phyloP scores from a whole-genome alignment of 2,329 filamentous ascomycete species.

The Torrubiella hemipterigena region DNA sequence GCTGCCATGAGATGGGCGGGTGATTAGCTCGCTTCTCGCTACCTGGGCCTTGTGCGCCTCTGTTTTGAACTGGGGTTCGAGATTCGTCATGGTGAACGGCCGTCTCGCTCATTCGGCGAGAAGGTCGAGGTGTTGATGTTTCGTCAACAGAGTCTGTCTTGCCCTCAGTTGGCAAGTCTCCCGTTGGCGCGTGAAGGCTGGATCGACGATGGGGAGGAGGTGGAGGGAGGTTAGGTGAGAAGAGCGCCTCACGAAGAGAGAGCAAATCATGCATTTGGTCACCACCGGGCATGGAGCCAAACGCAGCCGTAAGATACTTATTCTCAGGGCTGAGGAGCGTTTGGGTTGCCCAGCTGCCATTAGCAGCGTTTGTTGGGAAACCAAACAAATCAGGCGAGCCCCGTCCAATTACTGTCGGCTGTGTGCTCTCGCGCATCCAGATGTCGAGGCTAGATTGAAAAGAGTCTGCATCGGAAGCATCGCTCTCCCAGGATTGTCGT shows the following conservation, averaged over 20 bases:
- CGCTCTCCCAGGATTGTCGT: constrained; percentile 31
- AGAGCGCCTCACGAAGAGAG: constrained; percentile 25
- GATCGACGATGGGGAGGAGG: constrained; percentile 40
- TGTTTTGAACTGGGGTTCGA: constrained; percentile 4
- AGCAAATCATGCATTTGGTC: constrained; percentile 35
- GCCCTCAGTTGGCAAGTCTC: neutral
- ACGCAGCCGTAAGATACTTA: constrained; percentile 10
- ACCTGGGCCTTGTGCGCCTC: neutral
- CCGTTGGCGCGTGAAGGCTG: constrained; percentile 37
- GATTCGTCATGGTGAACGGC: constrained; percentile 2
- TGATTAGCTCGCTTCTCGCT: constrained; percentile 30
- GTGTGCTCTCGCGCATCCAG: constrained; percentile 43
- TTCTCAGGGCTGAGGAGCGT: constrained; percentile 30
- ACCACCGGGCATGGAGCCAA: constrained; percentile 14
- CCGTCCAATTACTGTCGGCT: constrained; percentile 19
- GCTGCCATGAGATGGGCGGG: constrained; percentile 35
- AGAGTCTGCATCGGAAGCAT: constrained; percentile 28
- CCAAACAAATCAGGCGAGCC: constrained; percentile 42
- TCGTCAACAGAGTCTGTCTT: constrained; percentile 5
- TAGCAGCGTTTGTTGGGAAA: constrained; percentile 29
- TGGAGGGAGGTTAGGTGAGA: constrained; percentile 26
- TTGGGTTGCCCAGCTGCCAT: constrained; percentile 32
- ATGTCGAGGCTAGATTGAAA: constrained; percentile 40
- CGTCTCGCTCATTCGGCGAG: constrained; percentile 6
- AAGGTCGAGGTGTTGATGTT: constrained; percentile 6